Base-by-base conservation (phyloP, 495 filamentous ascomycete genomes). In the Tricharina praecox region DNA sequence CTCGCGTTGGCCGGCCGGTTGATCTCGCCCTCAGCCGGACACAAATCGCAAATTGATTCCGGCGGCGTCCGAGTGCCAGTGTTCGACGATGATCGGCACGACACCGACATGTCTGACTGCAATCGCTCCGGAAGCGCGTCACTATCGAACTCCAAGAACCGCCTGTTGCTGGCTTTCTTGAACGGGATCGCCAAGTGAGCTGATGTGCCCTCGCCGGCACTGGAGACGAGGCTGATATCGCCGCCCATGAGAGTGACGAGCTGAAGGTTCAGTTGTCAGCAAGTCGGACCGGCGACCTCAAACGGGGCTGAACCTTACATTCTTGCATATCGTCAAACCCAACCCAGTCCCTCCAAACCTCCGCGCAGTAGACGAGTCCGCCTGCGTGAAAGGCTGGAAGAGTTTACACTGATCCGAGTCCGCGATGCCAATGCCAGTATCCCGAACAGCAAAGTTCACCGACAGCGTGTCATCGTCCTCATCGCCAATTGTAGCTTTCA, bases 341-440 rank as follows among this genome's bases (percentile, higher is more conserved):
- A 88, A 62, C 1, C 83, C 84, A 3, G 84, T 92, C 2, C 85
- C 85, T 20, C 83, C 84, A 61, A 84, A 90, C 23, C 72, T 71
- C 34, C 79, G 70, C 8, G 76, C 78, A 3, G 78, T 82, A 2
- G 80, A 83, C 18, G 84, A 70, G 53, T 90, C 86, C 20, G 83
- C 84, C 59, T 90, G 83, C 36, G 76, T 81, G 55, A 92, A 93
- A 0, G 85, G 85, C 32, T 81, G 80, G 67, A 93, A 93, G 1
- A 93, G 68, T 13, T 72, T 73, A 52, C 74, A 75, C 13, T 73
- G 64, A 0, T 85, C 79, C 43, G 77, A 74, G 30, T 86, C 79
- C 36, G 81, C 77, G 9, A 92, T 85, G 2, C 85, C 85, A 38
- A 93, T 90, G 0, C 86, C 86, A 2, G 82, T 78, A 51, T 94